Evolutionary conservation across 1,284 basidiomycete genomes (phyloP).

Genomic region (Sparassis latifolia): DNA sequence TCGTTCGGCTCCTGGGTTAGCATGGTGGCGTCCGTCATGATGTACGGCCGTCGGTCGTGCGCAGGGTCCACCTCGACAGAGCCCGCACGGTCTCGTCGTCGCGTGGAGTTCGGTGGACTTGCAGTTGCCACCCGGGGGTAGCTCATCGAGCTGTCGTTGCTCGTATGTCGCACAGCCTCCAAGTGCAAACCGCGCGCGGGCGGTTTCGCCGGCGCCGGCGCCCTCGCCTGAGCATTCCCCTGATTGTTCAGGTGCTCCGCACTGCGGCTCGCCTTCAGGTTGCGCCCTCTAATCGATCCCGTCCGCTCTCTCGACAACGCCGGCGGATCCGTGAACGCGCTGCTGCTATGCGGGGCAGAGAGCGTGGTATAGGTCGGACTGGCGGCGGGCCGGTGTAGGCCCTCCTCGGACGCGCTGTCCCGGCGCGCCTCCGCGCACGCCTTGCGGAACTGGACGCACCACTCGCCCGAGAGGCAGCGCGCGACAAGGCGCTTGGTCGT

Average conservation of each 20-base stretch:
- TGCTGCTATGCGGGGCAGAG: slow-evolving; percentile 17
- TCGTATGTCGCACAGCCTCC: slow-evolving; percentile 25
- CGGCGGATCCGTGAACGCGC: slow-evolving; percentile 14
- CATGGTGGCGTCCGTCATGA: slow-evolving; percentile 13
- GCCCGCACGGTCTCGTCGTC: slow-evolving; percentile 25
- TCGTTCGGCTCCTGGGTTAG: slow-evolving; percentile 14
- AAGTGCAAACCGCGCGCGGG: slow-evolving; percentile 23
- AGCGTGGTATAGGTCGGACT: slow-evolving; percentile 36
- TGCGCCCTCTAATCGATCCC: slow-evolving; percentile 29
- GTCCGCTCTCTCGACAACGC: slow-evolving; percentile 19
- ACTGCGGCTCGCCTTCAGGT: slow-evolving; percentile 56
- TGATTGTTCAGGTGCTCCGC: slow-evolving; percentile 39
- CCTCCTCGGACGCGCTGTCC: slow-evolving; percentile 17
- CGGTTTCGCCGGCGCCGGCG: slow-evolving; percentile 23
- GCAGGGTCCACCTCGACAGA: slow-evolving; percentile 28
- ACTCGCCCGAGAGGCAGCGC: slow-evolving; percentile 81
- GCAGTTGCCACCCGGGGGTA: slow-evolving; percentile 38
- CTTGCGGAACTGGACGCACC: slow-evolving; percentile 69
- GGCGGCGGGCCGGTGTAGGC: slow-evolving; percentile 18
- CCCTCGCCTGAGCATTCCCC: neutral
- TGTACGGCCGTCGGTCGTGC: slow-evolving; percentile 4
- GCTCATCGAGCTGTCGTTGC: slow-evolving; percentile 47
- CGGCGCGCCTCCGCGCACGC: slow-evolving; percentile 23
- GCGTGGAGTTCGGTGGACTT: slow-evolving; percentile 10
- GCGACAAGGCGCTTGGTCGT: slow-evolving; percentile 92